Conservation (phyloP, 164 flowering plant genomes). For the Magnolia changhungtana region DNA sequence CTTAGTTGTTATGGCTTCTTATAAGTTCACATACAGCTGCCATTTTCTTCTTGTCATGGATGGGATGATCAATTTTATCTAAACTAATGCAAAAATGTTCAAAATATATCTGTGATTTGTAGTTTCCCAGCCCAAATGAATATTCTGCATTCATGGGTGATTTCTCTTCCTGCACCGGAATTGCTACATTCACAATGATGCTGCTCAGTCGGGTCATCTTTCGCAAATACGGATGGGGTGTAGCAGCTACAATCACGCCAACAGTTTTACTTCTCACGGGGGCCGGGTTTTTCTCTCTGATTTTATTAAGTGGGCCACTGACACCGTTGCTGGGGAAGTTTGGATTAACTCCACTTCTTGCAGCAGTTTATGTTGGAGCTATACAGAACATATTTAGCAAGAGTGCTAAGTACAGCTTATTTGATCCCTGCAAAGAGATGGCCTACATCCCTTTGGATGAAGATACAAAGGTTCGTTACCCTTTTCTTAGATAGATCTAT, state of each 20-base stretch:
- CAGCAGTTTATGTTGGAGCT: slow-evolving; percentile 34
- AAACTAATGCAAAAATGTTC: too few relatives aligned
- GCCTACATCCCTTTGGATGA: slow-evolving; percentile 35
- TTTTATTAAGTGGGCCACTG: slow-evolving; percentile 24
- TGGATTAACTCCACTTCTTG: slow-evolving; percentile 31
- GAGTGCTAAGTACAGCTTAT: slow-evolving; percentile 34
- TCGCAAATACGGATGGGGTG: slow-evolving; percentile 34
- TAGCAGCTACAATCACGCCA: slow-evolving; percentile 31
- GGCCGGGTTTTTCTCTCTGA: slow-evolving; percentile 26
- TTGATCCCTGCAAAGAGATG: slow-evolving; percentile 34
- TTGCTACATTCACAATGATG: slow-evolving; percentile 32
- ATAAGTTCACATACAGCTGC: too few relatives aligned
- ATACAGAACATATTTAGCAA: slow-evolving; percentile 30
- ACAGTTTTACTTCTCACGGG: slow-evolving; percentile 27
- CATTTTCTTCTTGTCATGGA: neutral
- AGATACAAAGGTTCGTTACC: slow-evolving; percentile 24
- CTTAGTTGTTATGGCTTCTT: too few relatives aligned
- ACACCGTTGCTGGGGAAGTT: slow-evolving; percentile 19
- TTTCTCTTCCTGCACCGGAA: slow-evolving; percentile 27
- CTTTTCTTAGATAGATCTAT: neutral
- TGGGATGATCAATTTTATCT: too few relatives aligned
- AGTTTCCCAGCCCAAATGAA: slow-evolving; percentile 35
- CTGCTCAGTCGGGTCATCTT: slow-evolving; percentile 27
- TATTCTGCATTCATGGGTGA: slow-evolving; percentile 35
- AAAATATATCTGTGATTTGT: neutral